phyloP scores from a whole-genome alignment of 768 basidiomycete genomes.

The Amanita rimosa region DNA sequence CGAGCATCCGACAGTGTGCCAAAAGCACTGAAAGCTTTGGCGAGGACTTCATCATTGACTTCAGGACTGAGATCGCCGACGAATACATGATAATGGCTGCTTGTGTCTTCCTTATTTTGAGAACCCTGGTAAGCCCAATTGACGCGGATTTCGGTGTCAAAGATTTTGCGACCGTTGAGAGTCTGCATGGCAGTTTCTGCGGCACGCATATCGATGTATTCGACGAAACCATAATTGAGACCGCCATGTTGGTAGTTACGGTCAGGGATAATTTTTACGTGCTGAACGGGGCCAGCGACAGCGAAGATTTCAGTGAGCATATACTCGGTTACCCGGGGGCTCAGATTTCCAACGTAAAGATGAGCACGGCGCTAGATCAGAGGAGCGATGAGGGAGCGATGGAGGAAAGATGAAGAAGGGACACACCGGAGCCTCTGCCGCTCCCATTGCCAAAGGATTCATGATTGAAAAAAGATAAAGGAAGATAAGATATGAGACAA shows the following conservation, averaged over 20 bases:
- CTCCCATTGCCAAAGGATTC: slow-evolving; percentile 67
- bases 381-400: slow-evolving; percentile 10
- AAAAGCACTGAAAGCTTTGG: slow-evolving; percentile 95
- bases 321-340: slow-evolving; percentile 96
- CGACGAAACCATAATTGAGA: slow-evolving; percentile 98
- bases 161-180: slow-evolving; percentile 97
- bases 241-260: slow-evolving; percentile 99
- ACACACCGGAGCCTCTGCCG: slow-evolving; percentile 73
- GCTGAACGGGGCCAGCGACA: slow-evolving; percentile 93
- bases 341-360: slow-evolving; percentile 97
- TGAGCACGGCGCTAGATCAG: slow-evolving; percentile 74
- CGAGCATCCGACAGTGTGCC: slow-evolving; percentile 94
- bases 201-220: slow-evolving; percentile 97
- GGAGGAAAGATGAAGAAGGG: slow-evolving; percentile 12
- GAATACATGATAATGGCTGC: slow-evolving; percentile 96
- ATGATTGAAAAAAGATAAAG: slow-evolving; percentile 50
- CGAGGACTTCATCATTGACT: slow-evolving; percentile 95
- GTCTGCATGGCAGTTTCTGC: slow-evolving; percentile 99
- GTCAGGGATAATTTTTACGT: slow-evolving; percentile 99
- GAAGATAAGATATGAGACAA: slow-evolving; percentile 18
- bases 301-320: slow-evolving; percentile 98
- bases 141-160: slow-evolving; percentile 98
- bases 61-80: slow-evolving; percentile 99
- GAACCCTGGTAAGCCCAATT: slow-evolving; percentile 99
- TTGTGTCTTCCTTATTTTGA: slow-evolving; percentile 98